Percentiles rank a stretch among this genome's conserved stretches.
Evolutionary conservation across 2,329 filamentous ascomycete genomes (phyloP).

Genomic region (Claviceps monticola): DNA sequence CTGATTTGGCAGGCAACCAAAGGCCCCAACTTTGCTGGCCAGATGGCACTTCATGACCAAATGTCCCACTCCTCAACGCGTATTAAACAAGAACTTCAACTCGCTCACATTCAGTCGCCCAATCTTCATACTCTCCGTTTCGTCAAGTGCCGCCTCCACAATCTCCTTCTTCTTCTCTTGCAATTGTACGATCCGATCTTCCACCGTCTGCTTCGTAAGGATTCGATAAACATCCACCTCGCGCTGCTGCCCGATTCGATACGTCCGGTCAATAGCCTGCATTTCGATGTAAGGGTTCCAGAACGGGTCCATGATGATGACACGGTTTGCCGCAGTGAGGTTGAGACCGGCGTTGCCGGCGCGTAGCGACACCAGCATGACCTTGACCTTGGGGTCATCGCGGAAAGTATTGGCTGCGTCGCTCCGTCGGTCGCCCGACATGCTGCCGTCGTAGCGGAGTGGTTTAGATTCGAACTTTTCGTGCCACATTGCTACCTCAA

Average conservation of each 20-base stretch:
- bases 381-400: constrained; percentile 46
- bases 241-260: constrained; percentile 69
- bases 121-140: constrained; percentile 52
- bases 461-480: constrained; percentile 44
- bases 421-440: constrained; percentile 57
- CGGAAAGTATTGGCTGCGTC: constrained; percentile 52
- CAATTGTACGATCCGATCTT: constrained; percentile 69
- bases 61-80: not conserved
- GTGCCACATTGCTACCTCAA: constrained; percentile 60
- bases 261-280: constrained; percentile 79
- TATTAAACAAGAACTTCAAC: constrained; percentile 53
- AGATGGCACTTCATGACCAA: not conserved
- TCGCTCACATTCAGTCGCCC: constrained; percentile 52
- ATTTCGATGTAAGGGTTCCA: constrained; percentile 92
- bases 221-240: constrained; percentile 70
- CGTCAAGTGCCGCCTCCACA: constrained; percentile 68
- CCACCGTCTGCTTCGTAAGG: constrained; percentile 63
- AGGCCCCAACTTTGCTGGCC: too few species aligned
- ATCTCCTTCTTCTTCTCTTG: constrained; percentile 67
- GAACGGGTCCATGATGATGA: constrained; percentile 85
- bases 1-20: too few species aligned
- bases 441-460: constrained; percentile 67
- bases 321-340: constrained; percentile 65
- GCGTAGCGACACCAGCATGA: constrained; percentile 70
- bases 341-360: constrained; percentile 81